Evolutionary conservation across 73 alveolate species (phyloP), one percentile per base, ranked within the genome.

Genomic region (Symbiodinium natans): DNA sequence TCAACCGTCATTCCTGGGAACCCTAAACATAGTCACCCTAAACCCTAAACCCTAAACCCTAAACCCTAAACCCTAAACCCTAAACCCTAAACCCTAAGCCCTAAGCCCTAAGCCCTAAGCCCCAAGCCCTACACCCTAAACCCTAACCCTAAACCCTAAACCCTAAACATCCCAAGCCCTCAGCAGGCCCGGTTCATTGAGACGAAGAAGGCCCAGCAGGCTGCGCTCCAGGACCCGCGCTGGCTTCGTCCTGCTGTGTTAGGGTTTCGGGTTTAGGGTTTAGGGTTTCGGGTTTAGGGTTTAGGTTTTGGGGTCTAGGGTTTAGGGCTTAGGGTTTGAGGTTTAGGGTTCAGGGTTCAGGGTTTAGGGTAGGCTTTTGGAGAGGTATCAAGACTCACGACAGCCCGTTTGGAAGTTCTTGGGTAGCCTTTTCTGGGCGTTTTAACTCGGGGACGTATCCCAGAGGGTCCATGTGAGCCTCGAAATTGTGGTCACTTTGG

Each of bases 151-250:
- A 2, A 56, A 56, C 75, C 75, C 75, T 4, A 56, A 21, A 1
- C 33, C 75, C 75, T 25, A 56, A 56, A 56, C 75, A n/a, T n/a
- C 75, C 75, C 2, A 2, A 56, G 8, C 39, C 75, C 75, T 25
- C 19, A 25, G 31, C 27, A 90, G 97, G 97, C 97, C 5, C 56
- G 63, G 10, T 90, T 90, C 77, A 15, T 90, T 34, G 97, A 90
- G 77, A 68, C 77, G 41, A 90, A 90, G 97, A 13, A 68, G 46
- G 48, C 87, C 17, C 97, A 90, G 88, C 97, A 90, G 21, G 88
- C 41, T 63, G 77, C 77, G 0, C 77, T 63, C 34, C 77, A 63
- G 77, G 77, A 63, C 34, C 36, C 36, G 77, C 34, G 77, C 36
- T 63, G 31, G 77, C 31, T 25, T 2, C 77, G 29, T 63, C 77